Evolutionary conservation across 257 asterid species (phyloP).

Genomic region (Solanum gracilifrons): DNA sequence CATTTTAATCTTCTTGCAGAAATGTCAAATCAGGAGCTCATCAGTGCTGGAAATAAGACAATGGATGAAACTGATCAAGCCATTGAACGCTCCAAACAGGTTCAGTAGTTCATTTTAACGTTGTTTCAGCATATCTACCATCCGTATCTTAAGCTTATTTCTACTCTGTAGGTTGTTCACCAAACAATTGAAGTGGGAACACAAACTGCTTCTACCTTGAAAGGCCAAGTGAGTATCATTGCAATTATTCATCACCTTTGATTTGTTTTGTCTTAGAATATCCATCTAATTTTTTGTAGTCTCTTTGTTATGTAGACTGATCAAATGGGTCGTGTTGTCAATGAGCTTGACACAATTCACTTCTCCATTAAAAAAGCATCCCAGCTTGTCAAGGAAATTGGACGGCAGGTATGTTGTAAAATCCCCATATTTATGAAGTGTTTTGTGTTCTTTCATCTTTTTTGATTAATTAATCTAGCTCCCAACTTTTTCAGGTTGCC

Average conservation of each 20-base stretch:
- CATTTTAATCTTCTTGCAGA: slow-evolving; percentile 28
- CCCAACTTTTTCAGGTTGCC: slow-evolving; percentile 60
- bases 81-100: slow-evolving; percentile 99
- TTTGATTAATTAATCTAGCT: not conserved
- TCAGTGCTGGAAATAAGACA: slow-evolving; percentile 56
- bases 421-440: not conserved
- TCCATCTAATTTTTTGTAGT: not conserved
- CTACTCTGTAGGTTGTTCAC: slow-evolving; percentile 72
- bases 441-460: slow-evolving; percentile 2
- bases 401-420: slow-evolving; percentile 61
- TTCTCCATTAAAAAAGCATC: slow-evolving; percentile 93
- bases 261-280: not conserved
- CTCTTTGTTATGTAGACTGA: slow-evolving; percentile 51
- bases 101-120: slow-evolving; percentile 4
- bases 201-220: slow-evolving; percentile 82
- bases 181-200: slow-evolving; percentile 96
- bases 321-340: slow-evolving; percentile 99
- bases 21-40: slow-evolving; percentile 97
- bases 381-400: slow-evolving; percentile 97
- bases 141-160: slow-evolving; percentile 8
- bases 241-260: not conserved
- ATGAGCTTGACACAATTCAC: slow-evolving; percentile 90
- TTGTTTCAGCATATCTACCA: slow-evolving; percentile 2
- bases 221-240: slow-evolving; percentile 71
- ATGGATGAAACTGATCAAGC: slow-evolving; percentile 99